Evolutionary conservation across 805 yeast species (phyloP).

Genomic region (Saccharomyces mikatae): DNA sequence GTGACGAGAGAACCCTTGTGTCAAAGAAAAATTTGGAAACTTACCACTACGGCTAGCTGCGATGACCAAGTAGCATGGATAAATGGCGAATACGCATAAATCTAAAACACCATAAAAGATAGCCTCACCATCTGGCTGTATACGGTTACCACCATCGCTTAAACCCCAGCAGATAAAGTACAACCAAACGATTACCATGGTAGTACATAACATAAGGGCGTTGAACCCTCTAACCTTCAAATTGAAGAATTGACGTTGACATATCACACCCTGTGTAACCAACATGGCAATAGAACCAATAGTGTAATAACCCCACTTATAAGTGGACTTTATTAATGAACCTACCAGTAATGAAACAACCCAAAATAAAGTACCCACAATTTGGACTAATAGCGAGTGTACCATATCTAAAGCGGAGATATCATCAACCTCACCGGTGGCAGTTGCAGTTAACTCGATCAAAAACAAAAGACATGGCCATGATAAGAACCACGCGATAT

Average conservation of each 20-base stretch:
- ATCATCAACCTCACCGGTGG: conserved; percentile 5
- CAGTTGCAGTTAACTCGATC: conserved; percentile 12
- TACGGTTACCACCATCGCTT: conserved; percentile 48
- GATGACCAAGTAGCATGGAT: conserved; percentile 33
- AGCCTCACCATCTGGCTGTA: conserved; percentile 47
- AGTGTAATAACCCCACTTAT: conserved; percentile 64
- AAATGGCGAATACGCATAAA: conserved; percentile 34
- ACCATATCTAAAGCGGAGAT: conserved; percentile 11
- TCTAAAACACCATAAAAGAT: conserved; percentile 48
- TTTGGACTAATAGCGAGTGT: conserved; percentile 33
- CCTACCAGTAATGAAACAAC: conserved; percentile 53
- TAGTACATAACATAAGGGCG: conserved; percentile 12
- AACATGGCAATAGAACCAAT: conserved; percentile 42
- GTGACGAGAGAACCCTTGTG: background rate
- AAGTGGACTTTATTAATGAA: conserved; percentile 43
- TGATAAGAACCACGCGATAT: conserved; percentile 39
- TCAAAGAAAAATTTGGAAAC: conserved; percentile 9
- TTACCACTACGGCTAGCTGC: conserved; percentile 9
- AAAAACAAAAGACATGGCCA: conserved; percentile 36
- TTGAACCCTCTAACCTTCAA: conserved; percentile 10
- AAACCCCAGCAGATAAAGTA: conserved; percentile 45
- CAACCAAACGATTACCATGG: conserved; percentile 32
- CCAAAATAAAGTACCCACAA: conserved; percentile 39
- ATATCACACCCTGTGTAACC: conserved; percentile 29
- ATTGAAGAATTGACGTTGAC: conserved; percentile 26